phyloP scores from a whole-genome alignment of 2,329 filamentous ascomycete species.

The Pseudogymnoascus pannorum region DNA sequence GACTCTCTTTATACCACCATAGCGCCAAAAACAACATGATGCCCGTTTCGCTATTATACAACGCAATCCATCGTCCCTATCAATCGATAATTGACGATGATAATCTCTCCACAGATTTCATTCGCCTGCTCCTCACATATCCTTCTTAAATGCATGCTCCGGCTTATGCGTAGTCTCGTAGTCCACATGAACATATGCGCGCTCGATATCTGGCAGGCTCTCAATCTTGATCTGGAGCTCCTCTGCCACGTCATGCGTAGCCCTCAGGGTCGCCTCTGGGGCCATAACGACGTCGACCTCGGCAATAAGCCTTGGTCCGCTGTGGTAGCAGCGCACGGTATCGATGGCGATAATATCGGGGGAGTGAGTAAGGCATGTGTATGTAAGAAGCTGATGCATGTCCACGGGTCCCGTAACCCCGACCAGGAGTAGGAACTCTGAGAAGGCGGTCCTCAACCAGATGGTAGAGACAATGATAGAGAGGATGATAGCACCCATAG shows the following conservation, averaged over 20 bases:
- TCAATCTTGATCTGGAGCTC: conserved; percentile 91
- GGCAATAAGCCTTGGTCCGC: conserved; percentile 78
- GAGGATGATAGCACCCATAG: conserved; percentile 79
- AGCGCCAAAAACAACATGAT: neutral
- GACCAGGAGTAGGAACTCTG: conserved; percentile 85
- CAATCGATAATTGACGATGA: neutral
- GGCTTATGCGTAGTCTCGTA: conserved; percentile 95
- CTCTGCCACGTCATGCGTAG: conserved; percentile 89
- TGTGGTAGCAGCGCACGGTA: conserved; percentile 90
- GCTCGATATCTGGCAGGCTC: conserved; percentile 81
- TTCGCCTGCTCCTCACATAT: conserved; percentile 35
- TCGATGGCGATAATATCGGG: conserved; percentile 77
- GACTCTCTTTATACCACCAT: neutral
- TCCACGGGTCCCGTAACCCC: conserved; percentile 80
- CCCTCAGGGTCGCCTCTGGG: conserved; percentile 59
- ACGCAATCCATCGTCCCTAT: neutral
- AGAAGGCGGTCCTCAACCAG: conserved; percentile 80
- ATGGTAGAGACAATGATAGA: conserved; percentile 69
- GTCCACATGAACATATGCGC: conserved; percentile 94
- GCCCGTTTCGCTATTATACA: neutral
- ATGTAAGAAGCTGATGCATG: conserved; percentile 89
- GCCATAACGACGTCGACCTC: conserved; percentile 97
- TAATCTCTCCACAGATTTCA: neutral
- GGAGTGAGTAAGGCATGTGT: conserved; percentile 90
- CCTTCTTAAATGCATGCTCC: conserved; percentile 63